Evolutionary conservation across 2,329 filamentous ascomycete genomes (phyloP), one percentile per base, ranked within the genome.

Genomic region (Paraphoma chrysanthemicola): DNA sequence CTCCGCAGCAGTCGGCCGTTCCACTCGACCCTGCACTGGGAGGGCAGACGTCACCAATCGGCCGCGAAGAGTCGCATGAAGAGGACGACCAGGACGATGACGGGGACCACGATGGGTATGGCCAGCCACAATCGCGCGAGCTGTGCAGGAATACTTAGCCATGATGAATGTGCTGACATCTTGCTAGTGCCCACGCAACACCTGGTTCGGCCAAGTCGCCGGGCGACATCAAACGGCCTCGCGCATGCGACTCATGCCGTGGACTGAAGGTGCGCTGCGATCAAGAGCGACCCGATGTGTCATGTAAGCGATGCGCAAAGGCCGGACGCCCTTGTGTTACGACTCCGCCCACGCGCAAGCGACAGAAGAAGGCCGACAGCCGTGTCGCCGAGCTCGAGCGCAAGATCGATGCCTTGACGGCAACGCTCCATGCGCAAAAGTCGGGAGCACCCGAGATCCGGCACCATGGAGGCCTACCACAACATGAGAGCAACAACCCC

Each of bases 351-450:
- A 87, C 82, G 12, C 78, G 92, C 41, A 96, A 96, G 78, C 84
- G 93, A 44, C 91, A 94, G 80, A 96, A 94, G 82, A 96, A 96
- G 82, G 93, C 91, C 51, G 93, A 96, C 74, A 94, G 88, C 63
- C 85, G 92, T 49, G 93, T 97, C 11, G 90, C 92, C 8, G 93
- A 97, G 80, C 82, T 97, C 49, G 93, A 97, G 81, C 92, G 90
- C 82, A 96, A 96, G 80, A 94, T 97, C 62, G 92, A 97, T 80
- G 91, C 90, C 8, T 75, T 97, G 72, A 96, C 91, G 7, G 91
- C 92, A 6, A 92, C 88, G 36, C 74, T 97, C 62, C 88, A 92
- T 44, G 87, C 90, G 30, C 78, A 80, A 60, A 76, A 76, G 57
- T 50, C 61, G 3, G 66, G 50, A 12, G 53, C 29, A 1, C 64